A percentile compares a stretch with the other conserved stretches of the same genome.
These are phyloP conservation scores for Globisporangium solare DNA, from an alignment of 352 stramenopile genomes.

Conservation along the genomic window DNA sequence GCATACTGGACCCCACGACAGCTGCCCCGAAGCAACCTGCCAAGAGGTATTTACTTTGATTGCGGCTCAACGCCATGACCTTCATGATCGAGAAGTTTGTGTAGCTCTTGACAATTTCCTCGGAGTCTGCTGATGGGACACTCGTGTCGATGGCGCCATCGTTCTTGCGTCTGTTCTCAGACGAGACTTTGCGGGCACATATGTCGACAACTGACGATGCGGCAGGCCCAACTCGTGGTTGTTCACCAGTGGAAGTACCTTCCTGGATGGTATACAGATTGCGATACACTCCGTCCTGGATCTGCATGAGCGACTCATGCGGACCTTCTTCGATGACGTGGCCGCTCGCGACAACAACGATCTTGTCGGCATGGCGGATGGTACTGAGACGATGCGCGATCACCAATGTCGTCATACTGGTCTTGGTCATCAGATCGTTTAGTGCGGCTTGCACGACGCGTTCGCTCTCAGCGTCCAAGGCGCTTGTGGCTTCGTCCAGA, in stretches of 20 bases:
- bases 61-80: neutral
- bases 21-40: slow-evolving; percentile 9
- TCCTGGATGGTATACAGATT: slow-evolving; percentile 4
- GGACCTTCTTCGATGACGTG: slow-evolving; percentile 22
- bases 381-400: slow-evolving; percentile 26
- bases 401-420: slow-evolving; percentile 21
- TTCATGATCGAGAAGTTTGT: slow-evolving; percentile 2
- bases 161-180: neutral
- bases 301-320: slow-evolving; percentile 15
- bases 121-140: neutral
- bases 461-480: slow-evolving; percentile 52
- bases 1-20: slow-evolving; percentile 18
- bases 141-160: neutral
- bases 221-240: neutral
- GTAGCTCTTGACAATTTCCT: neutral
- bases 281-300: slow-evolving; percentile 2
- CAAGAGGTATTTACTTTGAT: neutral
- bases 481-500: slow-evolving; percentile 57
- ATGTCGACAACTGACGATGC: no score
- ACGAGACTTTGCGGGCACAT: neutral
- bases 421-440: slow-evolving; percentile 17
- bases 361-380: slow-evolving; percentile 24
- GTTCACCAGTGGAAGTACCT: neutral
- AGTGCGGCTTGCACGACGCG: slow-evolving; percentile 32
- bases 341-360: slow-evolving; percentile 26